Evolutionary conservation across 2,329 filamentous ascomycete species (phyloP).

Genomic region (Scortechinia acanthostroma): DNA sequence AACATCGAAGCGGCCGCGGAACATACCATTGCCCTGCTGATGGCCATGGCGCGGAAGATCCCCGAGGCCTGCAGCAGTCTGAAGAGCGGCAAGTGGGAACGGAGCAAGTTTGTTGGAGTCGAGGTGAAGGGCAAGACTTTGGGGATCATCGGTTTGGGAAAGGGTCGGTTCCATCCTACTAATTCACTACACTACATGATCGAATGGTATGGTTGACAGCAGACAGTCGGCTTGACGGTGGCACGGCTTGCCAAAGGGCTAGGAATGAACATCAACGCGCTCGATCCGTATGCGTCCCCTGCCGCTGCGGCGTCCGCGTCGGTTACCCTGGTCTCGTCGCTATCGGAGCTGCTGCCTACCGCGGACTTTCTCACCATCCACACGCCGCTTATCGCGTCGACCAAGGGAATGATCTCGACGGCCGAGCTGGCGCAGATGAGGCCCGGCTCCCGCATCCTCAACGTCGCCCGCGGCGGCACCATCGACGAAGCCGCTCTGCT

Average conservation of each 20-base stretch:
- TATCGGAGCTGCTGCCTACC: slow-evolving; percentile 53
- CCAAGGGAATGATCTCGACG: slow-evolving; percentile 65
- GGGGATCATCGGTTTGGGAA: slow-evolving; percentile 73
- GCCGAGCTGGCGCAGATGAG: slow-evolving; percentile 68
- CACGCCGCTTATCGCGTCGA: slow-evolving; percentile 72
- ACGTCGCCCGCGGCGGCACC: slow-evolving; percentile 74
- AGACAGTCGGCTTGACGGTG: slow-evolving; percentile 65
- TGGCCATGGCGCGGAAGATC: slow-evolving; percentile 69
- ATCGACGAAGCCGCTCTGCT: slow-evolving; percentile 72
- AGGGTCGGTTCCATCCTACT: slow-evolving; percentile 28
- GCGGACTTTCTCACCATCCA: slow-evolving; percentile 77
- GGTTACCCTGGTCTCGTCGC: slow-evolving; percentile 49
- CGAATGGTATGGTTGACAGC: too few relatives aligned
- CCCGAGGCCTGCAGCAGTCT: slow-evolving; percentile 63
- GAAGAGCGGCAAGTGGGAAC: slow-evolving; percentile 70
- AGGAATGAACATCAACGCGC: slow-evolving; percentile 68
- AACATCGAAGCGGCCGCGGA: slow-evolving; percentile 78
- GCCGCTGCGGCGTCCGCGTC: slow-evolving; percentile 65
- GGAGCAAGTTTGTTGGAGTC: slow-evolving; percentile 67
- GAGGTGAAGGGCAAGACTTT: slow-evolving; percentile 74
- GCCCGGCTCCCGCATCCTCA: slow-evolving; percentile 65
- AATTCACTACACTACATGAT: slow-evolving; percentile 2
- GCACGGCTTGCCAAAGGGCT: slow-evolving; percentile 72
- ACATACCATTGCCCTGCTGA: slow-evolving; percentile 68
- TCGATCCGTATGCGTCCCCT: slow-evolving; percentile 72